These are phyloP conservation scores for Bonia amplexicaulis DNA, from an alignment of 176 grass and related monocot genomes.

Conservation along the genomic window DNA sequence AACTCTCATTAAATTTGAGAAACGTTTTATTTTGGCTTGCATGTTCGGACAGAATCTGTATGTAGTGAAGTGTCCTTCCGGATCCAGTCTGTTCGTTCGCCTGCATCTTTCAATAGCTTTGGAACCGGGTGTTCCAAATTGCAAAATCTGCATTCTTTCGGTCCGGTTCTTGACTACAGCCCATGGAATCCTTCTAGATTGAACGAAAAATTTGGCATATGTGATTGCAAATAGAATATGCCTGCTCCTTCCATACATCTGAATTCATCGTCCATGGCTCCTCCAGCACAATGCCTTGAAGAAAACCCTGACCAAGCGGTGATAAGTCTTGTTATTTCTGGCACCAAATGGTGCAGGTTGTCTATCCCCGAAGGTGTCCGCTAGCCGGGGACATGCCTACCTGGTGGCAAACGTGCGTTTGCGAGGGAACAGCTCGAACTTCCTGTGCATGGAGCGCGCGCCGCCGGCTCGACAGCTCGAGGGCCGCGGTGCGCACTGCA, in stretches of 20 bases:
- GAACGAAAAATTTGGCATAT: neutral
- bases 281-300: neutral
- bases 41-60: slow-evolving; percentile 31
- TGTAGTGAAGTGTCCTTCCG: neutral
- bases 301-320: neutral
- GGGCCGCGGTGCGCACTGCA: neutral
- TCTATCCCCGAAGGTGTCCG: neutral
- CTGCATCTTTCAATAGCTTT: slow-evolving; percentile 20
- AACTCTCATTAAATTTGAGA: neutral
- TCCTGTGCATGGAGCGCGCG: slow-evolving; percentile 3
- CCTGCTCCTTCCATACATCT: neutral
- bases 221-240: neutral
- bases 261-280: neutral
- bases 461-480: slow-evolving; percentile 13
- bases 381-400: slow-evolving; percentile 33
- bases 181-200: neutral
- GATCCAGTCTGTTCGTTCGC: neutral
- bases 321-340: neutral
- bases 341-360: neutral
- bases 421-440: slow-evolving; percentile 22
- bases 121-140: neutral
- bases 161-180: neutral
- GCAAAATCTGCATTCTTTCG: neutral
- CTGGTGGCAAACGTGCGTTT: slow-evolving; percentile 17
- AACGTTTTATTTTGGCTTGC: neutral